A percentile compares a stretch with the other conserved stretches of the same genome.
Evolutionary conservation across 148 eudicot species (phyloP).

Genomic region (Chenopodium quinoa): DNA sequence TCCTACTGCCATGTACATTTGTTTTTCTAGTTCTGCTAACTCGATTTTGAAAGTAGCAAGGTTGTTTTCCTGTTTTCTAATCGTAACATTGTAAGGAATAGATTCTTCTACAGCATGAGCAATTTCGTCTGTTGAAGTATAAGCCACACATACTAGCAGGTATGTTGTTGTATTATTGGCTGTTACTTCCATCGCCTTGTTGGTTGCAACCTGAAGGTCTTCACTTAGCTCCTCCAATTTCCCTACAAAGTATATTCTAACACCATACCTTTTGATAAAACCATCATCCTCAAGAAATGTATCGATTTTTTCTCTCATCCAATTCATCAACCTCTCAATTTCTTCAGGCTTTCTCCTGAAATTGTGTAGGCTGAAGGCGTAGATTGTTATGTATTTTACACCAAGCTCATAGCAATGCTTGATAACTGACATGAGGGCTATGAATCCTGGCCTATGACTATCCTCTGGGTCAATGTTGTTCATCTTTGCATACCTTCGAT

Average conservation of each 20-base stretch:
- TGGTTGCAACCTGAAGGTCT: constrained; percentile 4
- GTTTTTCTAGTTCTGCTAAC: constrained; percentile 30
- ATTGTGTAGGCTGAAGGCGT: constrained; percentile 45
- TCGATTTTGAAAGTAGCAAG: neutral
- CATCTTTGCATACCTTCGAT: constrained; percentile 46
- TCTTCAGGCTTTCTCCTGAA: constrained; percentile 40
- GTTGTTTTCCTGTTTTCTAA: neutral
- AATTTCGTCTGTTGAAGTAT: constrained; percentile 27
- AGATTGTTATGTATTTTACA: constrained; percentile 35
- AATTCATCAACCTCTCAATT: constrained; percentile 37
- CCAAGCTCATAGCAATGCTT: constrained; percentile 44
- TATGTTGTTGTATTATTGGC: constrained; percentile 4
- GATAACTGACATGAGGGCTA: constrained; percentile 31
- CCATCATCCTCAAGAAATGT: constrained; percentile 39
- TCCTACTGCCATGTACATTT: constrained; percentile 39
- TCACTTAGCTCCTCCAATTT: constrained; percentile 15
- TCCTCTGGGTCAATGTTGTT: constrained; percentile 28
- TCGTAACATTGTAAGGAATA: neutral
- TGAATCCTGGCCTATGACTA: constrained; percentile 37
- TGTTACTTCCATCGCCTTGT: constrained; percentile 27
- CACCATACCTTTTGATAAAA: constrained; percentile 34
- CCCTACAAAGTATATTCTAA: constrained; percentile 30
- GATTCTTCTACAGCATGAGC: constrained; percentile 19
- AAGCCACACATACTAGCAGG: constrained; percentile 22
- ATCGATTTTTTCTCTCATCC: constrained; percentile 43